Percentiles rank a stretch among this genome's conserved stretches.
phyloP scores from a whole-genome alignment of 1,284 basidiomycete genomes.

The Apiotrichum montevideense region DNA sequence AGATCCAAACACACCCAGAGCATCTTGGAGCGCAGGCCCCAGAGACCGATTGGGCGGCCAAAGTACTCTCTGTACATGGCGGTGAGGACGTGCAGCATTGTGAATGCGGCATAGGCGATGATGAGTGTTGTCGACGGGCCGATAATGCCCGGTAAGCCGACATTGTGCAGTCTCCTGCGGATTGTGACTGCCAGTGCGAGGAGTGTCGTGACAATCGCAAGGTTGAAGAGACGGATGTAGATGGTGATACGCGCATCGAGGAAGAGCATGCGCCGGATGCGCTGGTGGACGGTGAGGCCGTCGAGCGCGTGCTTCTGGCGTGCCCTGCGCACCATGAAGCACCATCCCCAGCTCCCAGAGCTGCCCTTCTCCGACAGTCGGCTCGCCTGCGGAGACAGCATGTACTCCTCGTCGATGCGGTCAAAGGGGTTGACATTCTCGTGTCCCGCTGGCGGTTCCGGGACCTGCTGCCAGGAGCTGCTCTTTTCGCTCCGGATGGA shows the following conservation, averaged over 20 bases:
- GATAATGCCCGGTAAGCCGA: slow-evolving; percentile 47
- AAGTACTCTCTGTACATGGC: slow-evolving; percentile 52
- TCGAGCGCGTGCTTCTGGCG: slow-evolving; percentile 12
- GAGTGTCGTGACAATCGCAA: slow-evolving; percentile 47
- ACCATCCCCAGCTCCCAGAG: neutral
- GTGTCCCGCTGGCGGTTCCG: slow-evolving; percentile 6
- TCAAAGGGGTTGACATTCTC: slow-evolving; percentile 19
- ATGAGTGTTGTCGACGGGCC: slow-evolving; percentile 51
- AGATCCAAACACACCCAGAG: slow-evolving; percentile 49
- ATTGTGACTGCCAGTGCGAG: slow-evolving; percentile 49
- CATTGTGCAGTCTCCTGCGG: slow-evolving; percentile 33
- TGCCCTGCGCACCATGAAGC: neutral
- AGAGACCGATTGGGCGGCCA: slow-evolving; percentile 54
- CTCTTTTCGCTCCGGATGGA: neutral
- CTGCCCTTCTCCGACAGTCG: slow-evolving; percentile 4
- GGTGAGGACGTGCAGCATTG: slow-evolving; percentile 49
- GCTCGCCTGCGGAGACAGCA: slow-evolving; percentile 3
- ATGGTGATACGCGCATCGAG: slow-evolving; percentile 51
- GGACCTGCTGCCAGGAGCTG: neutral
- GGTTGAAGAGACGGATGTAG: slow-evolving; percentile 50
- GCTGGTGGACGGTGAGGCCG: slow-evolving; percentile 26
- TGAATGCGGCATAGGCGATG: slow-evolving; percentile 50
- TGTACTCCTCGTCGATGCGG: slow-evolving; percentile 17
- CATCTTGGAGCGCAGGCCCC: slow-evolving; percentile 51
- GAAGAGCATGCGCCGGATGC: slow-evolving; percentile 44